Conservation (phyloP, 2,329 filamentous ascomycete genomes). For the Botrytis medusae region DNA sequence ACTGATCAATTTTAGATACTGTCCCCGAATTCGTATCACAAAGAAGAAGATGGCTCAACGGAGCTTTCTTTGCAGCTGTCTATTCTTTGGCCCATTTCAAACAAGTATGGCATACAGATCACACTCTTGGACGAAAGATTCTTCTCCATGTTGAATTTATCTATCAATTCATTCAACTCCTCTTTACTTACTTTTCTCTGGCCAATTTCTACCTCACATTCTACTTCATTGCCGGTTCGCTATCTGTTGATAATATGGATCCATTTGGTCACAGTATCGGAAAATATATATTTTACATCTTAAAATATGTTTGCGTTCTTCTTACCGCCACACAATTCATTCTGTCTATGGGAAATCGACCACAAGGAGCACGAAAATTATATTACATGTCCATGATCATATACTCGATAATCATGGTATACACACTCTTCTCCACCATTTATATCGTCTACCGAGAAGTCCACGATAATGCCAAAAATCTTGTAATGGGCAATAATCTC, state of each 20-base stretch:
- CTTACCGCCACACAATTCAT: slow-evolving; percentile 96
- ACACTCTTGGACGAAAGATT: slow-evolving; percentile 84
- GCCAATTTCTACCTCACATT: slow-evolving; percentile 99
- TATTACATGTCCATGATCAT: slow-evolving; percentile 85
- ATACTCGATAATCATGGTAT: slow-evolving; percentile 93
- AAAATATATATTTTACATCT: slow-evolving; percentile 77
- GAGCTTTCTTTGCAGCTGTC: slow-evolving; percentile 96
- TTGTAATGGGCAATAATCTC: slow-evolving; percentile 76
- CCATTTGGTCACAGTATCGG: slow-evolving; percentile 90
- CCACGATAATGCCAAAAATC: slow-evolving; percentile 45
- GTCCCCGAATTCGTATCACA: slow-evolving; percentile 98
- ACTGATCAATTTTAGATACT: slow-evolving; percentile 57
- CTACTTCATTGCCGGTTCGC: slow-evolving; percentile 92
- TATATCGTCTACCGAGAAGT: slow-evolving; percentile 90
- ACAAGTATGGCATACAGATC: slow-evolving; percentile 91
- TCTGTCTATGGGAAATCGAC: slow-evolving; percentile 90
- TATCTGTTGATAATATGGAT: slow-evolving; percentile 76
- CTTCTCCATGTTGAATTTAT: slow-evolving; percentile 92
- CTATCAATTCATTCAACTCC: slow-evolving; percentile 87
- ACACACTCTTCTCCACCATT: slow-evolving; percentile 85
- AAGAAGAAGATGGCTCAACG: slow-evolving; percentile 94
- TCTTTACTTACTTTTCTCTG: slow-evolving; percentile 97
- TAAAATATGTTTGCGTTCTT: slow-evolving; percentile 82
- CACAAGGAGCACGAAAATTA: slow-evolving; percentile 89
- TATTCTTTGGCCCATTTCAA: slow-evolving; percentile 95